Base-by-base conservation (phyloP, 1,139 yeast species). In the Blastobotrys indianensis region DNA sequence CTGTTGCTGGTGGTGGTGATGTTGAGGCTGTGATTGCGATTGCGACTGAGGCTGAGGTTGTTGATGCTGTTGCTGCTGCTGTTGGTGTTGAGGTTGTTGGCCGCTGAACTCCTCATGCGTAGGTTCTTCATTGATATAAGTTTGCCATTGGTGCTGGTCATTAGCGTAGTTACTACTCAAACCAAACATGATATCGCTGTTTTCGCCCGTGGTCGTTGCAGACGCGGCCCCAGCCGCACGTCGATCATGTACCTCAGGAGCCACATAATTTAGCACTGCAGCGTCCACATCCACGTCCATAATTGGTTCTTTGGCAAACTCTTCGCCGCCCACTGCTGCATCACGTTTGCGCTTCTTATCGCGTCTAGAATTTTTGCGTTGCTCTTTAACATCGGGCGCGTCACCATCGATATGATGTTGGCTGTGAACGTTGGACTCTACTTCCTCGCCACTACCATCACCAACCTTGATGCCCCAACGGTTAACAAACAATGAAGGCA, bases 181-280 rank as follows among this genome's bases (percentile, higher is more conserved):
- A 16, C 31, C 31, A 38, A 28, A 38, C 33, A 28, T 38, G 8
- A 31, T 32, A 32, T 17, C 16, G 5, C 32, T 35, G 28, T 25
- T 34, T 7, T 23, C 37, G 13, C 28, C n/a, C 8, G 28, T 13
- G 17, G 13, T 17, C 25, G 23, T 17, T 16, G 23, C 34, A 36
- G 41, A 15, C 13, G 16, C 9, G 17, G 20, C 20, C 12, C 28
- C 30, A 17, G 37, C 12, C 25, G 37, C 28, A 4, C 17, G 36
- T 23, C 10, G 31, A 10, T 28, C 25, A 20, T 15, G 20, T 4
- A 28, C 28, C 8, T 39, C 46, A 7, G 80, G 81, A 12, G 84
- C 85, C 8, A 82, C 90, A 54, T 77, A 76, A 48, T 77, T 74
- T 78, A 82, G 72, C 32, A 82, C 86, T 0, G 87, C 90, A n/a